Evolutionary conservation across 257 asterid species (phyloP).

Genomic region (Solanum neorickii): DNA sequence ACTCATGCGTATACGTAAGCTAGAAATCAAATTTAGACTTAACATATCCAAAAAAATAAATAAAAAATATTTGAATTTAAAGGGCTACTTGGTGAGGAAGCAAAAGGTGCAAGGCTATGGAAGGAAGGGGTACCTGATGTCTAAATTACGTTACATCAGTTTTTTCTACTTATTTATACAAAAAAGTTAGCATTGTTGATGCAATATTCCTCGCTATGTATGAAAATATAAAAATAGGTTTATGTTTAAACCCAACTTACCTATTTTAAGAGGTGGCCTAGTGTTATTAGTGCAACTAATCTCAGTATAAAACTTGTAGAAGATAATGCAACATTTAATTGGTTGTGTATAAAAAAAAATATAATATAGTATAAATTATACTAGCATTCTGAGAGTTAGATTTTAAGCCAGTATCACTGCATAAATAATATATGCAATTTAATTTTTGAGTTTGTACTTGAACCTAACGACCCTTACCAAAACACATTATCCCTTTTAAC

Average conservation of each 20-base stretch:
- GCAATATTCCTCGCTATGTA: background rate
- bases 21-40: background rate
- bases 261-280: background rate
- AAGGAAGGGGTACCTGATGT: background rate
- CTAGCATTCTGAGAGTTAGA: background rate
- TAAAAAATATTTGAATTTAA: background rate
- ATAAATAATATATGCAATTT: background rate
- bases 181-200: background rate
- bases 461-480: background rate
- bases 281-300: background rate
- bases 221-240: background rate
- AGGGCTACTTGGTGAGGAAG: background rate
- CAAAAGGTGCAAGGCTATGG: background rate
- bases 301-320: background rate
- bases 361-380: background rate
- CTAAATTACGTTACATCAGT: background rate
- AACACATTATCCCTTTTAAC: background rate
- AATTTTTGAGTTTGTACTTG: background rate
- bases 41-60: background rate
- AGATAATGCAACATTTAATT: background rate
- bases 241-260: background rate
- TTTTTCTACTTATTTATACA: background rate
- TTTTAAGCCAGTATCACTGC: background rate
- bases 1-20: background rate
- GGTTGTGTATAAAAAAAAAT: background rate